Evolutionary conservation across 371 early-diverging fungal genomes (phyloP).

Genomic region (Syncephalastrum sp.): DNA sequence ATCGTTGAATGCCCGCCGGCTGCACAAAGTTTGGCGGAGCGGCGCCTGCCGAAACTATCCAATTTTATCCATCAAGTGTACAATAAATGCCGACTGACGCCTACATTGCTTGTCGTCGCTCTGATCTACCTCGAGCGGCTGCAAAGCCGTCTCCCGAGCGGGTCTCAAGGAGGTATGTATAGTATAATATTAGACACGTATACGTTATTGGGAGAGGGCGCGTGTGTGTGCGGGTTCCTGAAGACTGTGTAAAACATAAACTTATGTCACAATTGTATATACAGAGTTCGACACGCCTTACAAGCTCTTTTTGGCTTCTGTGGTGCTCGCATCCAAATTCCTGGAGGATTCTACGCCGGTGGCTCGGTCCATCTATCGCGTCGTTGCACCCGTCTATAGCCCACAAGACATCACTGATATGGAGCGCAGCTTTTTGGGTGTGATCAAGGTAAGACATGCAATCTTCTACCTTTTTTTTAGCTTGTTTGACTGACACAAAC

Average conservation of each 20-base stretch:
- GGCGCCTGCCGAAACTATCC: slow-evolving; percentile 18
- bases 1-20: slow-evolving; percentile 17
- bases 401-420: slow-evolving; percentile 57
- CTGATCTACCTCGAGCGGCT: slow-evolving; percentile 72
- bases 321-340: slow-evolving; percentile 70
- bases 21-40: slow-evolving; percentile 12
- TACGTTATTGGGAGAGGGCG: no score
- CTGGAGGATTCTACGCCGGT: slow-evolving; percentile 55
- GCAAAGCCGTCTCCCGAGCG: slow-evolving; percentile 53
- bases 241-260: no score
- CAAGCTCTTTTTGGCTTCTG: slow-evolving; percentile 69
- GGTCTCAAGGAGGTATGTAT: slow-evolving; percentile 57
- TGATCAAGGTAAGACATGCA: slow-evolving; percentile 12
- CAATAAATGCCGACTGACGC: slow-evolving; percentile 38
- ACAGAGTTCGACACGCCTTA: slow-evolving; percentile 72
- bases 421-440: slow-evolving; percentile 47
- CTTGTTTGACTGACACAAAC: neutral
- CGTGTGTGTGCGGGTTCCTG: no score
- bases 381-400: slow-evolving; percentile 51
- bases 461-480: neutral
- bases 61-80: slow-evolving; percentile 41
- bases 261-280: neutral
- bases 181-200: no score
- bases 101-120: slow-evolving; percentile 56
- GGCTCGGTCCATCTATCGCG: slow-evolving; percentile 28